These are phyloP conservation scores for Viridothelium virens DNA, from an alignment of 495 filamentous ascomycete species.

Conservation along the genomic window DNA sequence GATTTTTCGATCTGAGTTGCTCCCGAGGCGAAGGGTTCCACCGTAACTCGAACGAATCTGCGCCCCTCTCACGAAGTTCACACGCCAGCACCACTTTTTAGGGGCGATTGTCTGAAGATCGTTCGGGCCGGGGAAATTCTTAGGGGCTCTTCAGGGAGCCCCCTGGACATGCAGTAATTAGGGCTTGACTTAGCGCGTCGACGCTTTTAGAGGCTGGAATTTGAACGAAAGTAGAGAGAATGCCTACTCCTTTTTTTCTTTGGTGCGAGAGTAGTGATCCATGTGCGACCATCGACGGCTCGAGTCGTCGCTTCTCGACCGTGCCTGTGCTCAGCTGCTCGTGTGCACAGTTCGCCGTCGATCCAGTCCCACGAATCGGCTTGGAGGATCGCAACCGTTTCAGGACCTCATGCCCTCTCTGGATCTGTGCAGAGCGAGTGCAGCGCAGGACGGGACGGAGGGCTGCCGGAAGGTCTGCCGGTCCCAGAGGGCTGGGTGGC, in stretches of 20 bases:
- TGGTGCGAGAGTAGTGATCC: background rate
- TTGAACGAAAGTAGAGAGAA: background rate
- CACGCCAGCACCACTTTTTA: background rate
- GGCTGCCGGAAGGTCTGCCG: slow-evolving; percentile 11
- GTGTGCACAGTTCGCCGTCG: too few relatives aligned
- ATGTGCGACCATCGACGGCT: background rate
- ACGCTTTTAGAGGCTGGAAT: background rate
- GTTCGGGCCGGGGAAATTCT: background rate
- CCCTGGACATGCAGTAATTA: background rate
- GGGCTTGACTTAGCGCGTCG: background rate
- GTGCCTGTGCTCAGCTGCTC: background rate
- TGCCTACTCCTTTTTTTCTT: background rate
- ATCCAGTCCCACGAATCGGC: slow-evolving; percentile 3
- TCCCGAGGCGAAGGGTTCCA: background rate
- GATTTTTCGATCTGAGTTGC: background rate
- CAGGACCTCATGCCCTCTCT: background rate
- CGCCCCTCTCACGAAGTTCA: background rate
- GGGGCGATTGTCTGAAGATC: background rate
- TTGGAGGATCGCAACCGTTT: background rate
- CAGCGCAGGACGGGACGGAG: slow-evolving; percentile 1
- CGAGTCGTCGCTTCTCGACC: background rate
- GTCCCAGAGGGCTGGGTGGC: background rate
- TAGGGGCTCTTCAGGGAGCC: background rate
- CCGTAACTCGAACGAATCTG: background rate
- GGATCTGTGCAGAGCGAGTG: background rate